A percentile compares a stretch with the other conserved stretches of the same genome.
Conservation (phyloP, 2,329 filamentous ascomycete genomes). For the Verticillium longisporum region DNA sequence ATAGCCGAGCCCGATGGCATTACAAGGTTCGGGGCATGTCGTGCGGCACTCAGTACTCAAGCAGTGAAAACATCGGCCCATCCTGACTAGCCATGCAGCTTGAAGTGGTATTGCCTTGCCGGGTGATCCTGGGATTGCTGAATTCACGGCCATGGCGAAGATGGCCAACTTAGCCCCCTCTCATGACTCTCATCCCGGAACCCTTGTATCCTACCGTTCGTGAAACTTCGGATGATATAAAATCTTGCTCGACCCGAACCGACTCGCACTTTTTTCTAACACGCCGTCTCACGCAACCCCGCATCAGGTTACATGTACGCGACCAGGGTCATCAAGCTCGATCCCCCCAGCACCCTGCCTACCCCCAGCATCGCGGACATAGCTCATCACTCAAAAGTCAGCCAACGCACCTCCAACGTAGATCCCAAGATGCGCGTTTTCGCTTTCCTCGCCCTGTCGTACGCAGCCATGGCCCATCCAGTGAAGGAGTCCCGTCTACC, state of each 20-base stretch:
- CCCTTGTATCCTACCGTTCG: background rate
- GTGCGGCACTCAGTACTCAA: too few relatives aligned
- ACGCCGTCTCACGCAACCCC: background rate
- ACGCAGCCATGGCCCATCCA: background rate
- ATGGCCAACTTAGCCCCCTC: background rate
- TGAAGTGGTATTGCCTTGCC: background rate
- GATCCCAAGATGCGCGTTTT: background rate
- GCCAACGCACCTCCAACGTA: background rate
- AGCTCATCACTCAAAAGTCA: background rate
- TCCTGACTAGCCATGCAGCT: background rate
- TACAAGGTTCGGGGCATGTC: too few relatives aligned
- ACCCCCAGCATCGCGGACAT: background rate
- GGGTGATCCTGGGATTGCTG: background rate
- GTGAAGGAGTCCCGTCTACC: constrained; percentile 1
- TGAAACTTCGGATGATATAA: background rate
- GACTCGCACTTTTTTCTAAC: background rate
- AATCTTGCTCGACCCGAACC: background rate
- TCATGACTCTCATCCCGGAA: background rate
- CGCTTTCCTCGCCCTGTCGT: background rate
- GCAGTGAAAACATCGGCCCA: background rate
- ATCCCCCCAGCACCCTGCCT: background rate
- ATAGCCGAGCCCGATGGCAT: too few relatives aligned
- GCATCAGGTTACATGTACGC: background rate
- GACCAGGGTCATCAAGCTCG: background rate
- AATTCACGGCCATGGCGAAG: background rate